Percentiles rank a stretch among this genome's conserved stretches.
Evolutionary conservation across 129 eudicot species (phyloP).

Genomic region (Ambrosia artemisiifolia): DNA sequence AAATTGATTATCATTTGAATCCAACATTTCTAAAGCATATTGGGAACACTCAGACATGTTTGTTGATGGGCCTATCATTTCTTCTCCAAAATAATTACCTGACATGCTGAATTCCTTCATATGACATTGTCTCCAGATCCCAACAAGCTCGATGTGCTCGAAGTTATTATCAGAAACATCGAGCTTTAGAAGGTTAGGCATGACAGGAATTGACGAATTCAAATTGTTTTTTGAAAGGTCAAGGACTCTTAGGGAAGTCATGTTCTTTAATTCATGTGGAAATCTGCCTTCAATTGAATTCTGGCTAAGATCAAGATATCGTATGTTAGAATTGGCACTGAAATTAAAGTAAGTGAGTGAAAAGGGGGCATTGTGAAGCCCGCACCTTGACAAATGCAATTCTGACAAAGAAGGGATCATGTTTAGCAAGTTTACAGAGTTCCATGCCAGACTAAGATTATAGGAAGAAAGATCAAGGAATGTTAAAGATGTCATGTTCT

Average conservation of each 20-base stretch:
- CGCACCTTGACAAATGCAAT: no score
- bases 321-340: no score
- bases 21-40: background rate
- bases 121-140: conserved; percentile 5
- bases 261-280: background rate
- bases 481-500: no score
- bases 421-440: no score
- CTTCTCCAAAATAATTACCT: background rate
- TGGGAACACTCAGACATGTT: background rate
- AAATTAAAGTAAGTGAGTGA: no score
- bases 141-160: background rate
- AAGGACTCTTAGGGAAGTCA: background rate
- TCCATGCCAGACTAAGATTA: no score
- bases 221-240: conserved; percentile 1
- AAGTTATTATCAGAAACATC: background rate
- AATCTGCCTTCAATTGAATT: background rate
- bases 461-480: no score
- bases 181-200: conserved; percentile 1
- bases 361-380: no score
- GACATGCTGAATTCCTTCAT: background rate
- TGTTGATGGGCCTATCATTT: background rate
- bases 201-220: background rate
- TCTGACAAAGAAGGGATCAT: no score
- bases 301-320: no score
- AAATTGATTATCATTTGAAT: background rate